A percentile compares a stretch with the other conserved stretches of the same genome.
Evolutionary conservation across 805 yeast genomes (phyloP).

Genomic region (Lachancea sp.): DNA sequence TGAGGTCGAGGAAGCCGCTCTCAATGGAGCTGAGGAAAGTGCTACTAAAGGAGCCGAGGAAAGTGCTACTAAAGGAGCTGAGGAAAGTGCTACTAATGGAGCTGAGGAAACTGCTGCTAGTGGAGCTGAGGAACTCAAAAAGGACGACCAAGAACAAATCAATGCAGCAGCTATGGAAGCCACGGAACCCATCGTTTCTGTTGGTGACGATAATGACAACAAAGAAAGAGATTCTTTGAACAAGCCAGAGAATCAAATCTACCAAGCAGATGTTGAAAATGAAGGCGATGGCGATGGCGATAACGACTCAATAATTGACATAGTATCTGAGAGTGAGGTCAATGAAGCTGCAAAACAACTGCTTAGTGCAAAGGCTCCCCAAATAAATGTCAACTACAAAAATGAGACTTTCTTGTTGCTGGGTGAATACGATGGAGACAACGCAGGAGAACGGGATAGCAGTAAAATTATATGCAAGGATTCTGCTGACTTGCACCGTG

Average conservation of each 20-base stretch:
- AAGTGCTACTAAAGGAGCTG: too few relatives aligned
- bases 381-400: conserved; percentile 17
- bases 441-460: conserved; percentile 10
- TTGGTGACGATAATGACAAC: conserved; percentile 6
- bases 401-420: conserved; percentile 22
- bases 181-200: conserved; percentile 7
- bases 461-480: conserved; percentile 17
- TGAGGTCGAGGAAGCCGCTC: too few relatives aligned
- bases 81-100: too few relatives aligned
- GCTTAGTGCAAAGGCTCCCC: conserved; percentile 15
- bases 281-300: conserved; percentile 1
- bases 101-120: too few relatives aligned
- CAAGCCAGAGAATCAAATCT: neutral
- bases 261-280: neutral
- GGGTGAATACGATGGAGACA: conserved; percentile 14
- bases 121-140: neutral
- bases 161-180: neutral
- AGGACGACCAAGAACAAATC: conserved; percentile 10
- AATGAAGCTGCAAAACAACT: conserved; percentile 22
- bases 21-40: too few relatives aligned
- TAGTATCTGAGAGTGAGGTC: conserved; percentile 14
- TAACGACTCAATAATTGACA: conserved; percentile 8
- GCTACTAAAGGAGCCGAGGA: too few relatives aligned
- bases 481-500: conserved; percentile 10
- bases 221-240: conserved; percentile 1